Percentiles rank a stretch among this genome's conserved stretches.
These are phyloP conservation scores for Skeletonema grethae DNA, from an alignment of 108 stramenopile genomes.

Conservation along the genomic window DNA sequence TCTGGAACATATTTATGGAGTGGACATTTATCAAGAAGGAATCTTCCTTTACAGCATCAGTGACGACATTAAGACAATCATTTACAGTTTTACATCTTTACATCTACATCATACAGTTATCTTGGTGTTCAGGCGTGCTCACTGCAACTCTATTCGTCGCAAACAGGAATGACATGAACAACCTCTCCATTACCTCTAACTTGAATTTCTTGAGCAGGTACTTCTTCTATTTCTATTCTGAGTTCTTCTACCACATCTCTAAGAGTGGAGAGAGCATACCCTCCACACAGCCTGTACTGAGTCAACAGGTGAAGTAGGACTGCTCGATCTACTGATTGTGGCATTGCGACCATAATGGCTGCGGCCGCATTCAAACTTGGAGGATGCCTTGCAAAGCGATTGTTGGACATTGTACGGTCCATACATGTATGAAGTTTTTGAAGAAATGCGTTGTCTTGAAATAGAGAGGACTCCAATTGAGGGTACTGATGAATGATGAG, in stretches of 20 bases:
- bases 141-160: not conserved
- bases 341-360: conserved; percentile 3
- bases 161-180: conserved; percentile 1
- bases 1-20: not conserved
- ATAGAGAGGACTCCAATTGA: not conserved
- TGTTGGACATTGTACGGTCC: not conserved
- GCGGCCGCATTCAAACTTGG: not conserved
- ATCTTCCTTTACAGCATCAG: not conserved
- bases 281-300: not conserved
- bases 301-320: not conserved
- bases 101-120: not conserved
- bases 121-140: not conserved
- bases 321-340: not conserved
- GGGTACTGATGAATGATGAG: not conserved
- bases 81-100: not conserved
- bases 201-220: not conserved
- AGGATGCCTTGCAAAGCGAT: not conserved
- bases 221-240: not conserved
- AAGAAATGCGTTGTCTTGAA: not conserved
- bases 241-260: conserved; percentile 1
- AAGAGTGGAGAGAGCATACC: not conserved
- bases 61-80: not conserved
- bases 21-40: not conserved
- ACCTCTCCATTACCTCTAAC: not conserved
- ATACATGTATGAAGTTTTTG: not conserved